Evolutionary conservation across 805 yeast genomes (phyloP).

Genomic region (Yarrowia porcina): DNA sequence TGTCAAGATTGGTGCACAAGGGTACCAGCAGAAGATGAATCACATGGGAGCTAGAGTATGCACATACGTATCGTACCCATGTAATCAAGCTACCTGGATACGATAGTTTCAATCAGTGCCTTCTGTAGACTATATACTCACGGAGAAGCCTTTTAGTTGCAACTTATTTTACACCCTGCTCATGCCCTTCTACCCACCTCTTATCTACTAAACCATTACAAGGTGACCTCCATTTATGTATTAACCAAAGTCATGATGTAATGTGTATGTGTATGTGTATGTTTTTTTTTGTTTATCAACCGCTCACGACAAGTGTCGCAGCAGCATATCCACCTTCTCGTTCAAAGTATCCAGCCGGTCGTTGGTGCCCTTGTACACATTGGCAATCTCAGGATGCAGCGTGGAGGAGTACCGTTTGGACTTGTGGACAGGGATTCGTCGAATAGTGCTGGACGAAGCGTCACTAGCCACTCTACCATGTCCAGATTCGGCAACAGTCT

Average conservation of each 20-base stretch:
- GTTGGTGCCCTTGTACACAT: conserved; percentile 16
- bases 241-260: not conserved
- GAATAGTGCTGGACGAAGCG: not conserved
- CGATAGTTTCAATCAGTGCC: too few relatives aligned
- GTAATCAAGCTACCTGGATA: too few relatives aligned
- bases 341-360: conserved; percentile 16
- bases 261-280: not conserved
- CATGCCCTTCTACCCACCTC: too few relatives aligned
- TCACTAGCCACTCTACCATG: not conserved
- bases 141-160: too few relatives aligned
- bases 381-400: conserved; percentile 21
- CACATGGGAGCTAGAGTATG: too few relatives aligned
- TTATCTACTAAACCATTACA: too few relatives aligned
- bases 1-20: too few relatives aligned
- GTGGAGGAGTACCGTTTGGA: conserved; percentile 14
- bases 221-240: too few relatives aligned
- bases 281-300: not conserved
- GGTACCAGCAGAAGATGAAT: too few relatives aligned
- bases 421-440: not conserved
- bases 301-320: not conserved
- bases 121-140: too few relatives aligned
- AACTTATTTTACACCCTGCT: too few relatives aligned
- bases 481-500: not conserved
- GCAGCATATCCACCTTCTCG: conserved; percentile 22
- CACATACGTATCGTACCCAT: too few relatives aligned